phyloP scores from a whole-genome alignment of 1,284 basidiomycete genomes.

The Rhodofomes roseus region DNA sequence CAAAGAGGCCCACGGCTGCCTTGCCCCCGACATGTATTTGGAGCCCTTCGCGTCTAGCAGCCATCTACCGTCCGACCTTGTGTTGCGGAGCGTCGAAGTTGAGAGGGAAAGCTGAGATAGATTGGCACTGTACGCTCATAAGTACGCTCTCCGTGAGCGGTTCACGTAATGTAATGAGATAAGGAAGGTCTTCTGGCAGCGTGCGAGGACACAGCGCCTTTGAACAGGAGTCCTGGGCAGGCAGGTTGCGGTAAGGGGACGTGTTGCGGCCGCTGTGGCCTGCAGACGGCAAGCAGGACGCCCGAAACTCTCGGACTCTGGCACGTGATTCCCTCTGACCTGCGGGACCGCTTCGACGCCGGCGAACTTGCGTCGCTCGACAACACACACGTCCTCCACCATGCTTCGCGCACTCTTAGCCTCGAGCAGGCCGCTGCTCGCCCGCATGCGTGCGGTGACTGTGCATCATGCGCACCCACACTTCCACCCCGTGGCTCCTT shows the following conservation, averaged over 20 bases:
- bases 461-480: slow-evolving; percentile 31
- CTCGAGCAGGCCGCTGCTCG: slow-evolving; percentile 54
- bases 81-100: background rate
- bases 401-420: slow-evolving; percentile 68
- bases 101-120: background rate
- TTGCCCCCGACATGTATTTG: slow-evolving; percentile 27
- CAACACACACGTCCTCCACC: slow-evolving; percentile 9
- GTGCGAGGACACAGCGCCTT: background rate
- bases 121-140: background rate
- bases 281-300: background rate
- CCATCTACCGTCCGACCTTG: slow-evolving; percentile 17
- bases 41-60: slow-evolving; percentile 21
- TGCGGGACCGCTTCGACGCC: background rate
- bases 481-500: slow-evolving; percentile 27
- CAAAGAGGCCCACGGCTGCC: slow-evolving; percentile 47
- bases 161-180: background rate
- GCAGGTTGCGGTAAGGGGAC: background rate
- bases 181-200: background rate
- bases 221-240: background rate
- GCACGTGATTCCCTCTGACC: background rate
- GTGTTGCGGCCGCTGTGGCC: background rate
- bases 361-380: background rate
- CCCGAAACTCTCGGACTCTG: background rate
- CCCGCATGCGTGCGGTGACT: slow-evolving; percentile 44
- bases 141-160: background rate